A percentile compares a stretch with the other conserved stretches of the same genome.
These are phyloP conservation scores for Pyracantha coccinea DNA, from an alignment of 331 rosid genomes.

Conservation along the genomic window DNA sequence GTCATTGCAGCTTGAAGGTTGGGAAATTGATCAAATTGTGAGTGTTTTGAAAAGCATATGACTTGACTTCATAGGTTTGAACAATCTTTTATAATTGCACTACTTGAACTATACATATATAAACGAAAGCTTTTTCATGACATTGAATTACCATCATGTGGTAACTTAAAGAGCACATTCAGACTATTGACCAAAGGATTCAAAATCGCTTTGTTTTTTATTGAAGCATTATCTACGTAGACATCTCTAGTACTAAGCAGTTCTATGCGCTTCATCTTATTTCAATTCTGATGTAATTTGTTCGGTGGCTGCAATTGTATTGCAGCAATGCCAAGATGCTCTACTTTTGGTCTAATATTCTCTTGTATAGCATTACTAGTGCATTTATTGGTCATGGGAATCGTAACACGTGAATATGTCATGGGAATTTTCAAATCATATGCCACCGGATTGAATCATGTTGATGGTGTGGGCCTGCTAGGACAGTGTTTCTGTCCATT, in stretches of 20 bases:
- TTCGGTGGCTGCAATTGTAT: background rate
- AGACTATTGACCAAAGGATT: background rate
- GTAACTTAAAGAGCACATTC: background rate
- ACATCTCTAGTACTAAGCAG: background rate
- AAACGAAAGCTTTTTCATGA: background rate
- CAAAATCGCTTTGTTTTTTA: background rate
- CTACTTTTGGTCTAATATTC: background rate
- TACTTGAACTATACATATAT: background rate
- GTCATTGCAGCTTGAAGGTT: slow-evolving; percentile 82
- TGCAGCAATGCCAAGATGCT: background rate
- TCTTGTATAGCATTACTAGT: background rate
- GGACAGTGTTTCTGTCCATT: background rate
- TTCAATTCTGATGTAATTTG: background rate
- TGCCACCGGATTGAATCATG: background rate
- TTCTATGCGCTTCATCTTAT: background rate
- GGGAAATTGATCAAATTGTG: slow-evolving; percentile 93
- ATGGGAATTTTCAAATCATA: background rate
- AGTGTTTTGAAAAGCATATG: slow-evolving; percentile 12
- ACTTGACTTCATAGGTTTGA: background rate
- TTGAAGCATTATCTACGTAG: background rate
- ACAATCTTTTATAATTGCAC: background rate
- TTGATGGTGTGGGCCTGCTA: background rate
- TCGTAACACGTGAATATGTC: background rate
- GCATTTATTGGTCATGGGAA: background rate
- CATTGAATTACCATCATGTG: background rate